phyloP scores from a whole-genome alignment of 345 rosid genomes.

The Corymbia maculata region DNA sequence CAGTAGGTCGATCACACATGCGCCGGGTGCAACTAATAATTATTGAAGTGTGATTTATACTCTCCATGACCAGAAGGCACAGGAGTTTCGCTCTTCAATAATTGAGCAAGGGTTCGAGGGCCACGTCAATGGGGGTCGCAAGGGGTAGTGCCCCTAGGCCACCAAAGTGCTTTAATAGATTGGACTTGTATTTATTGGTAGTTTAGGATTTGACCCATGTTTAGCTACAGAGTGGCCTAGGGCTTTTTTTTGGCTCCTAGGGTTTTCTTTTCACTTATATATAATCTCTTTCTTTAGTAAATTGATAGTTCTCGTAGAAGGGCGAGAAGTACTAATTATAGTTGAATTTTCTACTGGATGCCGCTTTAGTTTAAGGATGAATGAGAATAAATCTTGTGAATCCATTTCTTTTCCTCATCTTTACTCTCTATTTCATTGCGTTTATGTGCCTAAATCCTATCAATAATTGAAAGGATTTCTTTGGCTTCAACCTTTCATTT shows the following conservation, averaged over 20 bases:
- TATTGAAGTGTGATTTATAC: neutral
- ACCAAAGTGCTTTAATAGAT: neutral
- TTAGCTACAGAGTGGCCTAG: neutral
- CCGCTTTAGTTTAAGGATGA: too few relatives aligned
- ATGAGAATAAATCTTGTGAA: neutral
- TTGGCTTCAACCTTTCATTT: neutral
- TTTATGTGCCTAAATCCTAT: neutral
- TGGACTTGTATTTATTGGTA: neutral
- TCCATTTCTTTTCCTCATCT: neutral
- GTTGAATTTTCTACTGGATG: neutral
- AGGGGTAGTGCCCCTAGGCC: neutral
- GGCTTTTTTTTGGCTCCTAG: neutral
- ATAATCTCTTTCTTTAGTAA: too few relatives aligned
- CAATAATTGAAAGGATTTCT: neutral
- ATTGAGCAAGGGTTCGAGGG: neutral
- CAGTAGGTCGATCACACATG: neutral
- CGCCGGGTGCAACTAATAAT: neutral
- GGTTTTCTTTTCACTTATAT: too few relatives aligned
- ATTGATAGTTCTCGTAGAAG: neutral
- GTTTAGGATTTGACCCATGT: too few relatives aligned
- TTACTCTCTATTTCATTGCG: too few relatives aligned
- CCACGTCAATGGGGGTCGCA: neutral
- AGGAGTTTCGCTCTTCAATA: neutral
- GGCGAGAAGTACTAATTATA: neutral
- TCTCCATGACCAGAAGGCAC: too few relatives aligned